A percentile compares a stretch with the other conserved stretches of the same genome.
Evolutionary conservation across 2,329 filamentous ascomycete genomes (phyloP).

Genomic region (Botryosphaeria dothidea): DNA sequence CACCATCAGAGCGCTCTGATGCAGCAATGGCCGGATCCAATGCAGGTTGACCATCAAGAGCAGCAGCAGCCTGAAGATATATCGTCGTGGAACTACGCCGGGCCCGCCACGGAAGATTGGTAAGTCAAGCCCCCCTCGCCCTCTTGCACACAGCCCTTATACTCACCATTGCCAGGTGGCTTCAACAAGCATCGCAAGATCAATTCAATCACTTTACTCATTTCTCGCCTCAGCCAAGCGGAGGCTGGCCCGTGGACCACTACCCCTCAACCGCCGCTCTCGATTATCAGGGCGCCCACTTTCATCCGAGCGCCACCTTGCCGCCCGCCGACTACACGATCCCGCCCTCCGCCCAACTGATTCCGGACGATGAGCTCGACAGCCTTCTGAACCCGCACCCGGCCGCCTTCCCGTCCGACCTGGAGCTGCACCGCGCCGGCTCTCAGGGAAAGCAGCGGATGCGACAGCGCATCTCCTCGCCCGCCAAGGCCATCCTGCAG

Average conservation of each 20-base stretch:
- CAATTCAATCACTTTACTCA: neutral
- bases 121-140: neutral
- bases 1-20: neutral
- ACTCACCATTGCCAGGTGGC: conserved; percentile 8
- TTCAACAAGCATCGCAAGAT: neutral
- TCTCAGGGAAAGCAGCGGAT: neutral
- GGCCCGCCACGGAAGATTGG: neutral
- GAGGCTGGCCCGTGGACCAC: neutral
- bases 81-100: neutral
- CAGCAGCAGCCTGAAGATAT: neutral
- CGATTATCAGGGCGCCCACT: conserved; percentile 9
- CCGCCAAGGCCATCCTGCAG: conserved; percentile 24
- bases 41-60: neutral
- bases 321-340: neutral
- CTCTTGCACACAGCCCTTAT: neutral
- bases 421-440: neutral
- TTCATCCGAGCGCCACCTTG: neutral
- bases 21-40: neutral
- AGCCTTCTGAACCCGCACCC: neutral
- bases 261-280: neutral
- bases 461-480: conserved; percentile 21
- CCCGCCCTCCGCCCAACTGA: neutral
- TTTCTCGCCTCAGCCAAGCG: neutral
- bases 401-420: neutral
- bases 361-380: neutral